A percentile compares a stretch with the other conserved stretches of the same genome.
phyloP scores from a whole-genome alignment of 164 flowering plant species.

The Aristolochia contorta region DNA sequence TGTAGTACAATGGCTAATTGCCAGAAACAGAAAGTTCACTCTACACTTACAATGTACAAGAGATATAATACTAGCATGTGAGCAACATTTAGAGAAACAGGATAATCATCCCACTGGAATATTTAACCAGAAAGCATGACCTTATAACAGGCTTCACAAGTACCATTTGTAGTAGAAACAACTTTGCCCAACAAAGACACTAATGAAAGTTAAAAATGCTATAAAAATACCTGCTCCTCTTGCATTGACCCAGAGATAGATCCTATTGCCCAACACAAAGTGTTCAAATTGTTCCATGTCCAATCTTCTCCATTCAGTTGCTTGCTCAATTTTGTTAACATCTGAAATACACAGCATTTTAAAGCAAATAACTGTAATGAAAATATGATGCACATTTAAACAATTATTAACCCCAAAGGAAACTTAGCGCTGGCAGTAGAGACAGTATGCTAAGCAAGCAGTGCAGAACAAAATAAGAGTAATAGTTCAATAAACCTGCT shows the following conservation, averaged over 20 bases:
- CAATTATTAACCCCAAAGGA: not conserved
- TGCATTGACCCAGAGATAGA: slow-evolving; percentile 98
- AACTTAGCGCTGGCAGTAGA: too few relatives aligned
- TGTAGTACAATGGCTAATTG: not conserved
- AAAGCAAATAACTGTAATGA: too few relatives aligned
- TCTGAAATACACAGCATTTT: slow-evolving; percentile 25
- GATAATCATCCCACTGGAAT: too few relatives aligned
- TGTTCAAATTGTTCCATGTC: slow-evolving; percentile 96
- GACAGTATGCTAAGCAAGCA: too few relatives aligned
- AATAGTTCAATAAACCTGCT: slow-evolving; percentile 53
- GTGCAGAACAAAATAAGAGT: not conserved
- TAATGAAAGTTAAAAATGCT: not conserved
- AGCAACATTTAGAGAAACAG: too few relatives aligned
- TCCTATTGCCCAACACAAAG: slow-evolving; percentile 99
- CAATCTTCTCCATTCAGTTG: slow-evolving; percentile 96
- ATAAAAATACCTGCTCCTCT: slow-evolving; percentile 84
- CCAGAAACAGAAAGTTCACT: not conserved
- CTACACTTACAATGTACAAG: too few relatives aligned
- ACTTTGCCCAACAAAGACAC: not conserved
- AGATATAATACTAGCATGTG: too few relatives aligned
- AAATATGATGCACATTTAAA: not conserved
- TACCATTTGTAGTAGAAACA: not conserved
- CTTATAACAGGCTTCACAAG: not conserved
- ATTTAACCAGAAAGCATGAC: too few relatives aligned
- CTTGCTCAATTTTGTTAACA: slow-evolving; percentile 76